These are phyloP conservation scores for Lecanicillium sp. DNA, from an alignment of 2,329 filamentous ascomycete species.

Conservation along the genomic window DNA sequence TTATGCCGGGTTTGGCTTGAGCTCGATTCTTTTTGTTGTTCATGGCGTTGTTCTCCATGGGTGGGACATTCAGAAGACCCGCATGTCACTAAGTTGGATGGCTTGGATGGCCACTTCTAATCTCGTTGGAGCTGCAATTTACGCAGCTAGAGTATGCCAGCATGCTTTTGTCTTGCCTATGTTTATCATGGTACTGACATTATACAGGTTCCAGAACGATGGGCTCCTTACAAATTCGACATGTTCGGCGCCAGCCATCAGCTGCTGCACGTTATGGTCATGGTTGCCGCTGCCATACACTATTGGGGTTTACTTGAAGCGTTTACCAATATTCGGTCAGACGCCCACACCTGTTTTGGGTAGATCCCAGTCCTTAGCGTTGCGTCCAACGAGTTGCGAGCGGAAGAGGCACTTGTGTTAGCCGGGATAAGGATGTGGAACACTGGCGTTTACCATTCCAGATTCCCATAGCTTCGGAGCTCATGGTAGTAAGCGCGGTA, in stretches of 20 bases:
- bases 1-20: conserved; percentile 12
- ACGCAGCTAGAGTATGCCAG: conserved; percentile 8
- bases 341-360: no score
- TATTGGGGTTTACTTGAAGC: no score
- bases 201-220: conserved; percentile 9
- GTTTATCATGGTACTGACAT: not conserved
- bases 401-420: no score
- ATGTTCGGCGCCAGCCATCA: conserved; percentile 10
- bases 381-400: no score
- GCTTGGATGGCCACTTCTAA: conserved; percentile 11
- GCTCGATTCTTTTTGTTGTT: conserved; percentile 11
- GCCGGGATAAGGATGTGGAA: no score
- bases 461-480: no score
- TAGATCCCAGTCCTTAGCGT: no score
- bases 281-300: not conserved
- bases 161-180: not conserved
- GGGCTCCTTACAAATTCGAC: conserved; percentile 8
- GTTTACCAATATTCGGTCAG: no score
- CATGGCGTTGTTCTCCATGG: conserved; percentile 9
- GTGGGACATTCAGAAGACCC: conserved; percentile 10
- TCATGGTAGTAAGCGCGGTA: no score
- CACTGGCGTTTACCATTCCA: no score
- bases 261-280: conserved; percentile 6
- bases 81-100: conserved; percentile 11
- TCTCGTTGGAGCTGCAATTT: conserved; percentile 8